Evolutionary conservation across 1,284 basidiomycete species (phyloP), one percentile per base, ranked within the genome.

Genomic region (Taiwanofungus camphoratus): DNA sequence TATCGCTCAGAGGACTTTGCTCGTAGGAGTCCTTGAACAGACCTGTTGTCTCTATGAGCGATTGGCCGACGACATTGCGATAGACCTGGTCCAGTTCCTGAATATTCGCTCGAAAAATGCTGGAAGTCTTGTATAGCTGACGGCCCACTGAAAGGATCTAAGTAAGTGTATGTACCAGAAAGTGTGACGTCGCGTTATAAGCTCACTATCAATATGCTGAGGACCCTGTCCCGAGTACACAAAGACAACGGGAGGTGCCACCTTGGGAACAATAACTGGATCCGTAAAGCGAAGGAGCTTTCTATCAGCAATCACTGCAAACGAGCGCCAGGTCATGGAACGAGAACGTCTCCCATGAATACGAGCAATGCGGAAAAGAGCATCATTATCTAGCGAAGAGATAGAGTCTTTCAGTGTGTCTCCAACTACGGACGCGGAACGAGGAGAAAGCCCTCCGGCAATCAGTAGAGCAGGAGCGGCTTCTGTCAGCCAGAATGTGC

Each of bases 91-190:
- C 71, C 51, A 68, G 54, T 22, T 60, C 56, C 3, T 62, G 36
- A n/a, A 73, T 57, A 33, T 52, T 66, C 11, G 55, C 43, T 5
- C 64, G 56, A 59, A 73, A 73, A 0, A 57, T 58, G 1, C 60
- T 48, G 49, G 52, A 69, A 1, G 44, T 42, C 16, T 43, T 27
- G 51, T 65, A 71, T 5, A 73, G 52, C 31, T 69, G 54, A 9
- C 68, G 60, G 11, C 70, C 70, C 69, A 73, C 65, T 66, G 20
- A 15, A 12, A 7, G 13, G 4, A 15, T 21, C 13, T n/a, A 33
- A 33, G 1, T 9, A 16, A 30, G 19, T 26, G 5, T 19, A 18
- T 19, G n/a, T 32, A n/a, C 7, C 49, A 16, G 37, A 38, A 5
- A 42, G 38, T 5, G 41, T 23, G 42, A 36, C 27, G 18, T n/a